Conservation (phyloP, 139 green algal genomes). For the Tetradesmus obliquus region DNA sequence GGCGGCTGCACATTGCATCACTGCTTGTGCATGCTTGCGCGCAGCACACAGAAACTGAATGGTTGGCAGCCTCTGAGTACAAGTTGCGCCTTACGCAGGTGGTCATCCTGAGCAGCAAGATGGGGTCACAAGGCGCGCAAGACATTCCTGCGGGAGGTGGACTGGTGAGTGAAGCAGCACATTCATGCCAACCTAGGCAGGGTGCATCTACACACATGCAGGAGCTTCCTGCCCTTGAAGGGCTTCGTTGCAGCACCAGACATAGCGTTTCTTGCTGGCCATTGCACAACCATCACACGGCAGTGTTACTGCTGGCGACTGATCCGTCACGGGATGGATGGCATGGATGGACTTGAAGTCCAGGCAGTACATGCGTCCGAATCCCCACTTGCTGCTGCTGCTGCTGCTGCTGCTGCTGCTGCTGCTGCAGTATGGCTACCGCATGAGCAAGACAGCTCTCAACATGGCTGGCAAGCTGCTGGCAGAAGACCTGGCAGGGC, state of each 20-base stretch:
- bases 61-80: too few species aligned
- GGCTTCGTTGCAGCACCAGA: background rate
- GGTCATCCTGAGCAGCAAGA: slow-evolving; percentile 60
- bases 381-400: background rate
- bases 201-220: too few species aligned
- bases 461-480: slow-evolving; percentile 70
- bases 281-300: too few species aligned
- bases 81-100: slow-evolving; percentile 39
- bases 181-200: background rate
- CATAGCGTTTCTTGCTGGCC: too few species aligned
- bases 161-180: slow-evolving; percentile 37
- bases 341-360: too few species aligned
- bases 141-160: slow-evolving; percentile 39
- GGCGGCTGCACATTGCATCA: too few species aligned
- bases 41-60: too few species aligned
- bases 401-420: background rate
- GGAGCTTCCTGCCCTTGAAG: too few species aligned
- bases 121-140: slow-evolving; percentile 61
- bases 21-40: too few species aligned
- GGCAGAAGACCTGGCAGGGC: slow-evolving; percentile 63
- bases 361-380: too few species aligned
- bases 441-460: slow-evolving; percentile 71
- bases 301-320: too few species aligned
- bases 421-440: slow-evolving; percentile 61
- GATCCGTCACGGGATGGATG: too few species aligned